Conservation (phyloP, 2,329 filamentous ascomycete genomes). For the Aspergillus chevalieri region DNA sequence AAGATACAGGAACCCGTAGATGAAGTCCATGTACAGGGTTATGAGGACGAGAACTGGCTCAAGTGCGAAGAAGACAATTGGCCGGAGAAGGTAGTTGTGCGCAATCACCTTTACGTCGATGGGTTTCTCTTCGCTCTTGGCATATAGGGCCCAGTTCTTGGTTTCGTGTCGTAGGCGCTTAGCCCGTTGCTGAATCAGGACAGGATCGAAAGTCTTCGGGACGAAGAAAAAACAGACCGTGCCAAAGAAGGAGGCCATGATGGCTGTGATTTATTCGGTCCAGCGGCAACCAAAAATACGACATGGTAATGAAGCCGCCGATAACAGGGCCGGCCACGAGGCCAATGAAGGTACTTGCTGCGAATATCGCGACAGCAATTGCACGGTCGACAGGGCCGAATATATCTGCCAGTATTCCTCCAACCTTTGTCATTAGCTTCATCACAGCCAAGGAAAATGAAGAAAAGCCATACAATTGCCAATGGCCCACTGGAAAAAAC, state of each 20-base stretch:
- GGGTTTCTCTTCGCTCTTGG: slow-evolving; percentile 35
- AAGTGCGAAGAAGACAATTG: slow-evolving; percentile 37
- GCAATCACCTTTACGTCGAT: slow-evolving; percentile 29
- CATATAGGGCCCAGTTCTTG: slow-evolving; percentile 42
- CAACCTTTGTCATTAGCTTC: slow-evolving; percentile 19
- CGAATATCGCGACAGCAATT: slow-evolving; percentile 43
- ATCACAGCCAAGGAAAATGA: not conserved
- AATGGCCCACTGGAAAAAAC: slow-evolving; percentile 46
- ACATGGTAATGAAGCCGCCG: slow-evolving; percentile 47
- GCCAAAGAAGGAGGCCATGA: slow-evolving; percentile 41
- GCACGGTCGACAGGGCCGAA: slow-evolving; percentile 45
- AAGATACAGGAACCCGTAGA: slow-evolving; percentile 27
- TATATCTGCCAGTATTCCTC: slow-evolving; percentile 46
- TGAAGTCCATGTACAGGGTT: slow-evolving; percentile 35
- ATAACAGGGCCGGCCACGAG: slow-evolving; percentile 46
- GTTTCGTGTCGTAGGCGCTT: slow-evolving; percentile 43
- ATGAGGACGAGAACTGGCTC: slow-evolving; percentile 44
- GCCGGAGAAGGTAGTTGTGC: slow-evolving; percentile 35
- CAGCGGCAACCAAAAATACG: slow-evolving; percentile 53
- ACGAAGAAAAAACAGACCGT: slow-evolving; percentile 41
- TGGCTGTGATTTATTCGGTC: slow-evolving; percentile 53
- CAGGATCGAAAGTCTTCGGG: slow-evolving; percentile 46
- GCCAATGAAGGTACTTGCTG: slow-evolving; percentile 44
- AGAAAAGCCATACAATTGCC: slow-evolving; percentile 30
- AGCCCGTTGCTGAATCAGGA: slow-evolving; percentile 46